These are phyloP conservation scores for Exsudoporus frostii DNA, from an alignment of 768 basidiomycete genomes.

Conservation along the genomic window DNA sequence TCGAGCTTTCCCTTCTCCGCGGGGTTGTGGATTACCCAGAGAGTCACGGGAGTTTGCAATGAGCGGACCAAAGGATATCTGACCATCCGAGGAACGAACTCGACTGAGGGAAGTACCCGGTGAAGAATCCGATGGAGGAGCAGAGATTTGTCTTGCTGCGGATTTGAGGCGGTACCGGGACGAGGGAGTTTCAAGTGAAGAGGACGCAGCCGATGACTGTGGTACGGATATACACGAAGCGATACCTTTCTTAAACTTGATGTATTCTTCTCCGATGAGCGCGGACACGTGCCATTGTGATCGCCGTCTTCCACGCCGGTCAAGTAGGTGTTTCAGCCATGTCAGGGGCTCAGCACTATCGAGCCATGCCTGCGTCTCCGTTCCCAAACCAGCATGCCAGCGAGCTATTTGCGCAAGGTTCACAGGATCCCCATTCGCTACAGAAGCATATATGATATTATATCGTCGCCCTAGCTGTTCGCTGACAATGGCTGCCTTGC, in stretches of 20 bases:
- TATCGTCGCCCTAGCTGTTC: constrained; percentile 70
- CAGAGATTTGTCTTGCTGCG: constrained; percentile 19
- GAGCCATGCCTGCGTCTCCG: constrained; percentile 46
- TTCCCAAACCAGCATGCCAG: constrained; percentile 59
- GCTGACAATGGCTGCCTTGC: constrained; percentile 61
- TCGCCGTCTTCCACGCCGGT: constrained; percentile 42
- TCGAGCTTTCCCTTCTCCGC: constrained; percentile 35
- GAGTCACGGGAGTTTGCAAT: constrained; percentile 48
- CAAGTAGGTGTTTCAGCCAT: constrained; percentile 67
- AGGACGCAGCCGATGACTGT: constrained; percentile 13
- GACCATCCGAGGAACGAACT: constrained; percentile 44
- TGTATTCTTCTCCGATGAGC: constrained; percentile 64
- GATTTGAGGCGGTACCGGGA: constrained; percentile 12
- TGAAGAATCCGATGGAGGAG: constrained; percentile 38
- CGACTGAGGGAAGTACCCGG: constrained; percentile 39
- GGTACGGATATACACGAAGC: constrained; percentile 11
- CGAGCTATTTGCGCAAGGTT: constrained; percentile 51
- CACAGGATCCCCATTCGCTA: constrained; percentile 33
- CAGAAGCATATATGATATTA: constrained; percentile 43
- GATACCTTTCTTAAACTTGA: constrained; percentile 38
- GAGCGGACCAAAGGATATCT: constrained; percentile 56
- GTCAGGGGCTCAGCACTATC: constrained; percentile 67
- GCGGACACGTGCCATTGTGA: constrained; percentile 67
- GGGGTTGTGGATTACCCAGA: constrained; percentile 44
- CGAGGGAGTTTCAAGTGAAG: constrained; percentile 13